A percentile compares a stretch with the other conserved stretches of the same genome.
Conservation (phyloP, 2,329 filamentous ascomycete genomes). For the Phyllosticta citrichinensis region DNA sequence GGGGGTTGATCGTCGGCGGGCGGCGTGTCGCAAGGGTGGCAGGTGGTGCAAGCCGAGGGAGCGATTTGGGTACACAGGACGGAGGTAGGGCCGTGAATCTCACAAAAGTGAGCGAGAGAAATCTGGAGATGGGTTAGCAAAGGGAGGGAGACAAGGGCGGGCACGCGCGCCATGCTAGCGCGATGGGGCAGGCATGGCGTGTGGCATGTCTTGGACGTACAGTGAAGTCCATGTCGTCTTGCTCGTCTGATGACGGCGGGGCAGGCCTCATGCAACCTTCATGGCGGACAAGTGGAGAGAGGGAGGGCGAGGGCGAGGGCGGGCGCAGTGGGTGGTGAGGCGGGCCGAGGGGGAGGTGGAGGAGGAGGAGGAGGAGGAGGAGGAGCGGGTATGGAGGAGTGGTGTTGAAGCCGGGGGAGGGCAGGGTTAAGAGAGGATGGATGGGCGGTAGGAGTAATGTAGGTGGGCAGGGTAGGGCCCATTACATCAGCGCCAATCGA, state of each 20-base stretch:
- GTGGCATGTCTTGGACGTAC: constrained; percentile 18
- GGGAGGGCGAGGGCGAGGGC: not conserved
- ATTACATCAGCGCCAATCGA: not conserved
- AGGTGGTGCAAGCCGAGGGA: constrained; percentile 44
- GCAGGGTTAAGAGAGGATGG: not conserved
- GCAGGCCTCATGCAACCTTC: constrained; percentile 6
- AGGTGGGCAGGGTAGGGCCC: not conserved
- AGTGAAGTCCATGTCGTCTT: constrained; percentile 29
- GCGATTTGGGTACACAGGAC: constrained; percentile 52
- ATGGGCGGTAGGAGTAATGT: too few species aligned
- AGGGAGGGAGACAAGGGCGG: constrained; percentile 1
- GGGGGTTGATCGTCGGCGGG: constrained; percentile 27
- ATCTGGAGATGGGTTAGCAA: constrained; percentile 34
- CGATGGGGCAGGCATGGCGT: constrained; percentile 5
- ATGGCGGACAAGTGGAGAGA: constrained; percentile 1
- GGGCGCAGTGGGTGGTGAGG: not conserved
- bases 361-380: not conserved
- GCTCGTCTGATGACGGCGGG: constrained; percentile 1
- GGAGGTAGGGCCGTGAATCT: constrained; percentile 51
- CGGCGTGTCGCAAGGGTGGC: constrained; percentile 37
- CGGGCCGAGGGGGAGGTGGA: not conserved
- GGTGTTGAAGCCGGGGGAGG: not conserved
- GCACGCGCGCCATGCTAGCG: constrained; percentile 11
- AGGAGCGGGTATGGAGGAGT: not conserved
- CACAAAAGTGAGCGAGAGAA: constrained; percentile 53